A percentile compares a stretch with the other conserved stretches of the same genome.
These are phyloP conservation scores for Fragaria iinumae DNA, from an alignment of 306 rosid genomes.

Conservation along the genomic window DNA sequence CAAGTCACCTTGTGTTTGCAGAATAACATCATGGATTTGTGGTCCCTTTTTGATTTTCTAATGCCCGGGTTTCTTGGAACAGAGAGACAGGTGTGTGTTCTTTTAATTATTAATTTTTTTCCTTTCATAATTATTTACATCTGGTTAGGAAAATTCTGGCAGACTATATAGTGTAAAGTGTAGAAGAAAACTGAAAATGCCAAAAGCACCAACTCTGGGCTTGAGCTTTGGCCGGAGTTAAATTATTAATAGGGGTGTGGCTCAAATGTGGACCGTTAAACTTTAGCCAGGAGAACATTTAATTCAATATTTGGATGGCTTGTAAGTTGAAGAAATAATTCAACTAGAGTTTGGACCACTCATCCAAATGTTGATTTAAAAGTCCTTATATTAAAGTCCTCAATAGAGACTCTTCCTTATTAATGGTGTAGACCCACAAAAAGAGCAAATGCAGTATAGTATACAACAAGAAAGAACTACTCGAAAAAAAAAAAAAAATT, in stretches of 20 bases:
- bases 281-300: no score
- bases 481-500: neutral
- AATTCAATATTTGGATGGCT: neutral
- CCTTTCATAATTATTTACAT: neutral
- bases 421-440: neutral
- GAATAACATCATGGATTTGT: conserved; percentile 96
- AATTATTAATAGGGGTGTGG: neutral
- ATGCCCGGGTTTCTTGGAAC: conserved; percentile 99
- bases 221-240: neutral
- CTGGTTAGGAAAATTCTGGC: neutral
- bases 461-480: neutral
- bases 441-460: neutral
- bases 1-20: conserved; percentile 42
- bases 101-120: neutral
- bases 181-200: neutral
- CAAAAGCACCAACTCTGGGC: neutral
- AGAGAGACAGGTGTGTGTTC: conserved; percentile 79
- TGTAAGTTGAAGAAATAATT: neutral
- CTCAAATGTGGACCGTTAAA: neutral
- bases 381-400: no score
- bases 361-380: neutral
- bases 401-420: neutral
- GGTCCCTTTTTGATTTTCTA: conserved; percentile 98
- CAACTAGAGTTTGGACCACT: neutral
- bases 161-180: neutral